Evolutionary conservation across 75 land plant genomes (phyloP).

Genomic region (Sequoia sempervirens): DNA sequence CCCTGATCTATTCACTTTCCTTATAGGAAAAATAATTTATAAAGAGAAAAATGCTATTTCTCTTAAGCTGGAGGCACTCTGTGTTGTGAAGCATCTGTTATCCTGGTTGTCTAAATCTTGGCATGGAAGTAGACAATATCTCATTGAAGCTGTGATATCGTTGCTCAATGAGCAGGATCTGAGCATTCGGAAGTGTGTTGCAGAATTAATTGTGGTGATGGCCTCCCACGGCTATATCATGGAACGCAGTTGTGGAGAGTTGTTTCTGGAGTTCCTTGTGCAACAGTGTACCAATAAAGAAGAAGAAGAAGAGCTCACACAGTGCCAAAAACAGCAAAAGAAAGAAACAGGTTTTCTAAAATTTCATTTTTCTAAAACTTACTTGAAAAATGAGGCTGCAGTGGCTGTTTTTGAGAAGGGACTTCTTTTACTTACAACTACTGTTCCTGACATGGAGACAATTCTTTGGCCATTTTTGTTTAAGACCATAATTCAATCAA

Average conservation of each 20-base stretch:
- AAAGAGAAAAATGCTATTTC: constrained; percentile 11
- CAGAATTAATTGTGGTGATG: constrained; percentile 90
- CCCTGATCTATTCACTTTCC: constrained; percentile 68
- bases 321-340: constrained; percentile 34
- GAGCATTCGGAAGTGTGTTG: constrained; percentile 61
- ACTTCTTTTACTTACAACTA: constrained; percentile 70
- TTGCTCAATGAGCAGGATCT: constrained; percentile 72
- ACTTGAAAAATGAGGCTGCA: background rate
- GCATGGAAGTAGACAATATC: constrained; percentile 49
- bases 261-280: constrained; percentile 76
- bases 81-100: constrained; percentile 48
- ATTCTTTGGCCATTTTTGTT: constrained; percentile 89
- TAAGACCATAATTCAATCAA: constrained; percentile 61
- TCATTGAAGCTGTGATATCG: constrained; percentile 62
- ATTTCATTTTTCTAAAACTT: background rate
- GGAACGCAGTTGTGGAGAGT: constrained; percentile 35
- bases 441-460: constrained; percentile 91
- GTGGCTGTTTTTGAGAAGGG: constrained; percentile 69
- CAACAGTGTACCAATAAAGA: constrained; percentile 62
- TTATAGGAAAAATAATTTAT: constrained; percentile 46
- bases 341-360: constrained; percentile 44
- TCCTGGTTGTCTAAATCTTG: constrained; percentile 47
- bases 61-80: constrained; percentile 61
- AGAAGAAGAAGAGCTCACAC: constrained; percentile 16
- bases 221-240: constrained; percentile 60